Evolutionary conservation across 139 green algal species (phyloP), one percentile per base, ranked within the genome.

Genomic region (Chlorella sp.): DNA sequence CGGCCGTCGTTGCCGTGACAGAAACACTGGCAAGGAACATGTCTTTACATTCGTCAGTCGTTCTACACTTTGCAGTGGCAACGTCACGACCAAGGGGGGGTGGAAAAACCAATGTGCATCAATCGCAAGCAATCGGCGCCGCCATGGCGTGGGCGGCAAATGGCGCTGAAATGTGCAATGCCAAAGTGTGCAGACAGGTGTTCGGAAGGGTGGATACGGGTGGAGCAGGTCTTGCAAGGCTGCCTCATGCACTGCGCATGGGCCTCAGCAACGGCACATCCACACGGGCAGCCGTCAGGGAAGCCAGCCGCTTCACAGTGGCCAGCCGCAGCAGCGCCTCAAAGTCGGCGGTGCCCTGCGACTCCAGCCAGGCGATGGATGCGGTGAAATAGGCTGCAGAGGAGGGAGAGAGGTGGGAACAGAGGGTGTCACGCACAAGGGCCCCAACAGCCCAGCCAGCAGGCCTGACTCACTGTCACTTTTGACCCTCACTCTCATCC

Each of bases 341-440:
- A 23, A 47, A 73, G 30, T 81, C 30, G 17, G n/a, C 74, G 3
- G 20, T 28, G 51, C 74, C 74, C n/a, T 23, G n/a, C 15, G 30
- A 41, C 74, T 81, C 74, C 74, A 81, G 44, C 74, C 74, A 68
- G 21, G 69, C 32, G 28, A 81, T 32, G 74, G 47, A 68, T 16
- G 74, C 47, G 1, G 74, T 81, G 28, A 65, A 47, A 51, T 67
- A 67, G 17, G 39, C 74, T 67, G n/a, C 74, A 81, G 44, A 9
- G 44, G 9, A 51, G 44, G 44, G 44, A 51, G 44, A 51, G 44
- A 51, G 9, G 44, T 16, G 44, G 44, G 44, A 51, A 51, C 44
- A 16, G 7, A 51, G 44, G n/a, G 7, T 51, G 44, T 6, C 9
- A 16, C 44, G 44, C 44, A 51, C 44, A 51, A n/a, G n/a, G n/a